These are phyloP conservation scores for Macrocybe gigantea DNA, from an alignment of 768 basidiomycete species.

Conservation along the genomic window DNA sequence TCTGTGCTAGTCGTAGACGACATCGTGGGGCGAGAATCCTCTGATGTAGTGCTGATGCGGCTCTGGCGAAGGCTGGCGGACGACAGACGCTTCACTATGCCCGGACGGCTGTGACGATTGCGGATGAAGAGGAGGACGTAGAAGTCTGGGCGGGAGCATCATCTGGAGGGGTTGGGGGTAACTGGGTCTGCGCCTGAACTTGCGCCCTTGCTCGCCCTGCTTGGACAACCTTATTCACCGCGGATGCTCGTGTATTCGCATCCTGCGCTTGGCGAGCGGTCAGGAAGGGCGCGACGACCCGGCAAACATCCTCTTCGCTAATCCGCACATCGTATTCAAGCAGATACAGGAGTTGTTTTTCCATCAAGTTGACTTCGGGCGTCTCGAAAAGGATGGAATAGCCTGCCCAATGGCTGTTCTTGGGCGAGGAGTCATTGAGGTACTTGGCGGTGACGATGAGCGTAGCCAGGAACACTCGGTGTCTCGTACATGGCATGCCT, in stretches of 20 bases:
- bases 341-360: slow-evolving; percentile 88
- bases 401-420: slow-evolving; percentile 89
- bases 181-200: slow-evolving; percentile 25
- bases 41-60: slow-evolving; percentile 38
- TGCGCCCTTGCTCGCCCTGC: slow-evolving; percentile 46
- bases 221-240: slow-evolving; percentile 46
- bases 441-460: slow-evolving; percentile 97
- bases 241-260: slow-evolving; percentile 35
- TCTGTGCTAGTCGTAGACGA: slow-evolving; percentile 37
- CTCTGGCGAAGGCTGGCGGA: slow-evolving; percentile 37
- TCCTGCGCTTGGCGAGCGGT: slow-evolving; percentile 22
- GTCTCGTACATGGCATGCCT: slow-evolving; percentile 87
- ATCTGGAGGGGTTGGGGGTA: slow-evolving; percentile 34
- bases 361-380: slow-evolving; percentile 90
- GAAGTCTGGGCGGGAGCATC: slow-evolving; percentile 14
- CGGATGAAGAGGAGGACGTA: slow-evolving; percentile 12
- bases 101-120: slow-evolving; percentile 30
- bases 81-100: slow-evolving; percentile 27
- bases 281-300: slow-evolving; percentile 68
- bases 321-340: slow-evolving; percentile 93
- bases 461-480: slow-evolving; percentile 92
- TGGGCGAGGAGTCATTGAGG: slow-evolving; percentile 92
- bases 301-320: slow-evolving; percentile 73
- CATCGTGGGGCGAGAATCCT: slow-evolving; percentile 24
- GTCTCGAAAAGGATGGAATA: slow-evolving; percentile 74